Conservation (phyloP, 2,329 filamentous ascomycete genomes). For the Fusarium burgessii region DNA sequence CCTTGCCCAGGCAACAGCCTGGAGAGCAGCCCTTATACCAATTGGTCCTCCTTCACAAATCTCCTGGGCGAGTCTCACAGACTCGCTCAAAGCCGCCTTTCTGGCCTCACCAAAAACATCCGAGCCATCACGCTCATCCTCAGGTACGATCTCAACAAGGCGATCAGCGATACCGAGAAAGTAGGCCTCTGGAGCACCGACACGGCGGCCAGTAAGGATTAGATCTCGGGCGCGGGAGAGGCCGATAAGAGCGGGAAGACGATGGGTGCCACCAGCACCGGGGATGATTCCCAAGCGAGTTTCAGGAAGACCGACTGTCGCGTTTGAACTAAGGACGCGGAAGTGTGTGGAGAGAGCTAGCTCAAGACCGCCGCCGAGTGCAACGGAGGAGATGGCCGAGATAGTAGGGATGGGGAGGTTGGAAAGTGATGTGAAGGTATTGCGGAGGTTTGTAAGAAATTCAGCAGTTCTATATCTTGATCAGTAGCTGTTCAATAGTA, state of each 20-base stretch:
- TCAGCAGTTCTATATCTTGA: conserved; percentile 71
- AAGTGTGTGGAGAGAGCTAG: conserved; percentile 90
- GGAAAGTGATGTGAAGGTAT: conserved; percentile 79
- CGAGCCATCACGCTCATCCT: conserved; percentile 59
- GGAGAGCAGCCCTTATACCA: conserved; percentile 81
- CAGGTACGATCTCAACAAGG: conserved; percentile 81
- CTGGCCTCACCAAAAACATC: conserved; percentile 69
- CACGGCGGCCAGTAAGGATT: conserved; percentile 88
- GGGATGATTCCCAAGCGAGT: conserved; percentile 94
- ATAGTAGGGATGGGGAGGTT: conserved; percentile 89
- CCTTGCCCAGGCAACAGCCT: conserved; percentile 78
- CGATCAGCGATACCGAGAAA: conserved; percentile 91
- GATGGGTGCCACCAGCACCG: conserved; percentile 91
- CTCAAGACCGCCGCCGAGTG: conserved; percentile 93
- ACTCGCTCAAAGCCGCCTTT: conserved; percentile 77
- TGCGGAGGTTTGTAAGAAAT: conserved; percentile 82
- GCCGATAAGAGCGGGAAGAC: conserved; percentile 86
- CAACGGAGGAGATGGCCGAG: conserved; percentile 84
- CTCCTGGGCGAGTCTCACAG: conserved; percentile 81
- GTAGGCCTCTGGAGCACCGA: conserved; percentile 87
- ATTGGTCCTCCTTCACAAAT: conserved; percentile 93
- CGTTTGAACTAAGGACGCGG: conserved; percentile 85
- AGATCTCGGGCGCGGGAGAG: conserved; percentile 85
- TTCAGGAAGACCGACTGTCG: conserved; percentile 86
- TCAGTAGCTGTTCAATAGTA: conserved; percentile 2